Percentiles rank a stretch among this genome's conserved stretches.
phyloP scores from a whole-genome alignment of 805 yeast species.

The Lachancea kluyveri region DNA sequence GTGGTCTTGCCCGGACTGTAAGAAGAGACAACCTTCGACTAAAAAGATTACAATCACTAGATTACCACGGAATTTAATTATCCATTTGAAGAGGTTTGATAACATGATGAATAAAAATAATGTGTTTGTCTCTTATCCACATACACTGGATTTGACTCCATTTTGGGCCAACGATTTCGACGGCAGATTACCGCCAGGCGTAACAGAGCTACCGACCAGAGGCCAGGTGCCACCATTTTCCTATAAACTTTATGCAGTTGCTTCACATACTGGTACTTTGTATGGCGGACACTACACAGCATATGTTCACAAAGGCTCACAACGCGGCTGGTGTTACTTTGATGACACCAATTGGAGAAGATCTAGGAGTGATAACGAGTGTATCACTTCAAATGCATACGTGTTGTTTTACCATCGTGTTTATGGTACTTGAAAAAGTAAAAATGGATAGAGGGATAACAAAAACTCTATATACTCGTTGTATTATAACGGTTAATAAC shows the following conservation, averaged over 20 bases:
- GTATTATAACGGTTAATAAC: neutral
- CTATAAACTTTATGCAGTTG: slow-evolving; percentile 73
- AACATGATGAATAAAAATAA: slow-evolving; percentile 43
- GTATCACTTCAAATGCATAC: slow-evolving; percentile 71
- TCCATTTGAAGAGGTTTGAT: slow-evolving; percentile 80
- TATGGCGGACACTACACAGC: slow-evolving; percentile 88
- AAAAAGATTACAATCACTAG: slow-evolving; percentile 70
- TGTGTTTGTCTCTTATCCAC: slow-evolving; percentile 63
- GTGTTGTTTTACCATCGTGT: slow-evolving; percentile 67
- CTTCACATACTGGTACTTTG: slow-evolving; percentile 76
- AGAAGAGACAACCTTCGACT: slow-evolving; percentile 52
- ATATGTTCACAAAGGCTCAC: slow-evolving; percentile 57
- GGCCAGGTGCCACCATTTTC: slow-evolving; percentile 78
- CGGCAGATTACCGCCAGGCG: slow-evolving; percentile 19
- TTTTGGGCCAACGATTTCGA: slow-evolving; percentile 48
- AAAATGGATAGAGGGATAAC: no score
- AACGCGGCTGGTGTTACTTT: slow-evolving; percentile 69
- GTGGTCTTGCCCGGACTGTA: slow-evolving; percentile 82
- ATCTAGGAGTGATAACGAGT: slow-evolving; percentile 43
- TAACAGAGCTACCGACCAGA: slow-evolving; percentile 47
- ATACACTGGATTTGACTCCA: slow-evolving; percentile 53
- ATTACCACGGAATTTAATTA: slow-evolving; percentile 70
- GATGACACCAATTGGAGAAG: slow-evolving; percentile 70
- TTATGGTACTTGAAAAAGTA: slow-evolving; percentile 11
- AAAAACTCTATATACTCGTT: no score